phyloP scores from a whole-genome alignment of 1,284 basidiomycete genomes.

The Ganoderma boninense region DNA sequence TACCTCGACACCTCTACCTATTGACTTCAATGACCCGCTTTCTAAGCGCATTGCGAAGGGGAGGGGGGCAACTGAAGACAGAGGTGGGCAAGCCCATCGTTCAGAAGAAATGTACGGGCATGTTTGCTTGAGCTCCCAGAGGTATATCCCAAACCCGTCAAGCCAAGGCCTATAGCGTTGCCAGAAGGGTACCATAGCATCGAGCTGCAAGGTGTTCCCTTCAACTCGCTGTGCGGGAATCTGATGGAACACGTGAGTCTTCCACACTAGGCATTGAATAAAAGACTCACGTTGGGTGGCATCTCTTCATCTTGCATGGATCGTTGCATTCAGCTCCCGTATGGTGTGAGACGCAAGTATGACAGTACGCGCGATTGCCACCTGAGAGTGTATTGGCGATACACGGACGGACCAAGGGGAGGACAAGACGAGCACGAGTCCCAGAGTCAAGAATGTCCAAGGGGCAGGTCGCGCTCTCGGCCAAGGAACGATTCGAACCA shows the following conservation, averaged over 20 bases:
- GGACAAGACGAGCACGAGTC: too few relatives aligned
- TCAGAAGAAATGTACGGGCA: not conserved
- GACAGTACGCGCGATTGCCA: too few relatives aligned
- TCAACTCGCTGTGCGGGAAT: not conserved
- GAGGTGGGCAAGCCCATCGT: not conserved
- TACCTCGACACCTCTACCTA: not conserved
- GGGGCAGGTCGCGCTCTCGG: too few relatives aligned
- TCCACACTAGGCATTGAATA: too few relatives aligned
- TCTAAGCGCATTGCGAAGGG: not conserved
- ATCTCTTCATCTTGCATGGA: too few relatives aligned
- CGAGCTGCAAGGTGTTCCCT: not conserved
- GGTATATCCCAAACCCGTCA: not conserved
- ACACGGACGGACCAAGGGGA: too few relatives aligned
- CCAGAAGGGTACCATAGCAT: conserved; percentile 6
- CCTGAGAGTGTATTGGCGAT: too few relatives aligned
- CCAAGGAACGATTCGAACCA: too few relatives aligned
- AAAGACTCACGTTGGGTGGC: not conserved
- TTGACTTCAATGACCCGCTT: not conserved
- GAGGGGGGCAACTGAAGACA: not conserved
- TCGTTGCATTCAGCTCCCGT: too few relatives aligned
- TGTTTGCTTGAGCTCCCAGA: not conserved
- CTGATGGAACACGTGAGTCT: not conserved
- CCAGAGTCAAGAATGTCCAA: too few relatives aligned
- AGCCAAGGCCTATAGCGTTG: not conserved
- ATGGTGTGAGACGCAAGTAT: too few relatives aligned